These are phyloP conservation scores for Obelidium mucronatum DNA, from an alignment of 192 early-diverging fungal genomes.

Conservation along the genomic window DNA sequence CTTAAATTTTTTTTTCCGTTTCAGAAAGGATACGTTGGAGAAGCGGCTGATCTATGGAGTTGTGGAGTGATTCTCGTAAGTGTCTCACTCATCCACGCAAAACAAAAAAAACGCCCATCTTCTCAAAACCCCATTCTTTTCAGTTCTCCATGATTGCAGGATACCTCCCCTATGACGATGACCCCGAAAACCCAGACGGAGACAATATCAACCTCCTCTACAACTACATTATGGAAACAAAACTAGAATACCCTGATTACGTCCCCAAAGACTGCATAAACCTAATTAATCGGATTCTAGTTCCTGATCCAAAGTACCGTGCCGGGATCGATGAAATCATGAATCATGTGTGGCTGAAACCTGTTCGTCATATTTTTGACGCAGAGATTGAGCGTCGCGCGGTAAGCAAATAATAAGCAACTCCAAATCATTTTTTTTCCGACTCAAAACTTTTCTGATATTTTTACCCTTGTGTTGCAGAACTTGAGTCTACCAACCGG, in stretches of 20 bases:
- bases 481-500: too few species aligned
- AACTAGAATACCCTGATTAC: conserved; percentile 63
- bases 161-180: conserved; percentile 69
- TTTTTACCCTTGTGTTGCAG: too few species aligned
- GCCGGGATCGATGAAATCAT: conserved; percentile 60
- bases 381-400: conserved; percentile 25
- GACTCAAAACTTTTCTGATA: too few species aligned
- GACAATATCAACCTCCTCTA: conserved; percentile 68
- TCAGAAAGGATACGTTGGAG: conserved; percentile 87
- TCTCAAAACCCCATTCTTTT: not conserved
- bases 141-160: conserved; percentile 68
- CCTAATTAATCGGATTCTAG: conserved; percentile 58
- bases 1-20: not conserved
- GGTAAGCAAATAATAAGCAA: conserved; percentile 4
- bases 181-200: conserved; percentile 64
- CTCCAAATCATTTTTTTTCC: too few species aligned
- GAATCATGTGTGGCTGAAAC: conserved; percentile 49
- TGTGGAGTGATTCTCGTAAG: conserved; percentile 92
- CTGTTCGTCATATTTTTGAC: conserved; percentile 41
- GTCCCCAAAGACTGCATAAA: conserved; percentile 48
- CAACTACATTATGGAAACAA: conserved; percentile 66
- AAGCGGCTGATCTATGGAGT: conserved; percentile 96
- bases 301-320: conserved; percentile 59
- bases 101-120: not conserved
- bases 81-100: not conserved